These are phyloP conservation scores for Ustilago crameri DNA, from an alignment of 1,284 basidiomycete species.

Conservation along the genomic window DNA sequence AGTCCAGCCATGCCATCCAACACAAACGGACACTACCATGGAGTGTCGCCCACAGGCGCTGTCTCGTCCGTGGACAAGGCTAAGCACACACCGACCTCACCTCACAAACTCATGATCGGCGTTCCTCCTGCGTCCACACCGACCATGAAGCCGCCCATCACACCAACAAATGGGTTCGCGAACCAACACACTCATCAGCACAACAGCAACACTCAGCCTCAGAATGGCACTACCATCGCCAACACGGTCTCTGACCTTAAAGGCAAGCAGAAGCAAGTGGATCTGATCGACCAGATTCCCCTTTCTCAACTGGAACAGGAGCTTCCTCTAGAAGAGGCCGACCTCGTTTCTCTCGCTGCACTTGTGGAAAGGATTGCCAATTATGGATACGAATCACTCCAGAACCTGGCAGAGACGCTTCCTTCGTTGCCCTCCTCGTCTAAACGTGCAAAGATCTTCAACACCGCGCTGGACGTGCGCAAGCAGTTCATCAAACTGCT, in stretches of 20 bases:
- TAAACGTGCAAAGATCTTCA: constrained; percentile 82
- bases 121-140: constrained; percentile 43
- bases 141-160: constrained; percentile 3
- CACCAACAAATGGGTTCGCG: constrained; percentile 3
- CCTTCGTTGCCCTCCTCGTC: constrained; percentile 84
- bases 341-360: constrained; percentile 79
- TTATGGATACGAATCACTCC: constrained; percentile 82
- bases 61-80: constrained; percentile 6
- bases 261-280: constrained; percentile 38
- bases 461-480: constrained; percentile 87
- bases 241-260: constrained; percentile 6
- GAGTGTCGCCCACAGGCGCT: constrained; percentile 7
- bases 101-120: constrained; percentile 49
- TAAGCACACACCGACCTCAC: constrained; percentile 24
- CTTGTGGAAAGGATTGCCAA: constrained; percentile 81
- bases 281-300: constrained; percentile 32
- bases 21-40: constrained; percentile 21
- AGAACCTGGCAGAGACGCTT: constrained; percentile 87
- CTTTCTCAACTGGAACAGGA: constrained; percentile 75
- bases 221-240: constrained; percentile 2
- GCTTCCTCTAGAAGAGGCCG: constrained; percentile 79
- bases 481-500: constrained; percentile 89
- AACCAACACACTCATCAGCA: not conserved
- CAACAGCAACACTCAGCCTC: not conserved
- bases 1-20: constrained; percentile 26